phyloP scores from a whole-genome alignment of 257 asterid genomes.

The Capsicum rhomboideum region DNA sequence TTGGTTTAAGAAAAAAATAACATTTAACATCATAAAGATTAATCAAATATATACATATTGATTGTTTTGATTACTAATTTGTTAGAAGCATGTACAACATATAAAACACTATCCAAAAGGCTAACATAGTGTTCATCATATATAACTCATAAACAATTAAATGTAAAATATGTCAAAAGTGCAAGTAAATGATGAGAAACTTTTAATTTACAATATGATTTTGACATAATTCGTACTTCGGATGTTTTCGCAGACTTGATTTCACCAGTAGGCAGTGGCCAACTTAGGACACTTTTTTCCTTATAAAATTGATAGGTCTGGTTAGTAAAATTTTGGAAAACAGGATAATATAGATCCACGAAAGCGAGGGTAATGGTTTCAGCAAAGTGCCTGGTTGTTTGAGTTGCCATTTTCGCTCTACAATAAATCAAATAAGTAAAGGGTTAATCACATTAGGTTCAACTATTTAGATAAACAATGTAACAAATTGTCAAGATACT shows the following conservation, averaged over 20 bases:
- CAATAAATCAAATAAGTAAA: not conserved
- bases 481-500: not conserved
- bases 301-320: not conserved
- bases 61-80: too few relatives aligned
- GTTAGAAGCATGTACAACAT: too few relatives aligned
- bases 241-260: not conserved
- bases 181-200: not conserved
- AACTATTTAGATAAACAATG: not conserved
- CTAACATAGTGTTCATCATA: not conserved
- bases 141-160: too few relatives aligned
- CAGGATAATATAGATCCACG: not conserved
- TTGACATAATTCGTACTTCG: not conserved
- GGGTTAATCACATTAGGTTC: not conserved
- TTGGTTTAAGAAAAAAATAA: not conserved
- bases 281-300: not conserved
- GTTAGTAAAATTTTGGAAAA: not conserved
- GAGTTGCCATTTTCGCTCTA: not conserved
- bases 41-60: too few relatives aligned
- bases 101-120: too few relatives aligned
- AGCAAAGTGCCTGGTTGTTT: not conserved
- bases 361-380: not conserved
- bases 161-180: not conserved
- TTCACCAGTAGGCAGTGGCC: not conserved
- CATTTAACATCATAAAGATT: too few relatives aligned
- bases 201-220: too few relatives aligned